Evolutionary conservation across 2,329 filamentous ascomycete genomes (phyloP).

Genomic region (Penicillium sp.): DNA sequence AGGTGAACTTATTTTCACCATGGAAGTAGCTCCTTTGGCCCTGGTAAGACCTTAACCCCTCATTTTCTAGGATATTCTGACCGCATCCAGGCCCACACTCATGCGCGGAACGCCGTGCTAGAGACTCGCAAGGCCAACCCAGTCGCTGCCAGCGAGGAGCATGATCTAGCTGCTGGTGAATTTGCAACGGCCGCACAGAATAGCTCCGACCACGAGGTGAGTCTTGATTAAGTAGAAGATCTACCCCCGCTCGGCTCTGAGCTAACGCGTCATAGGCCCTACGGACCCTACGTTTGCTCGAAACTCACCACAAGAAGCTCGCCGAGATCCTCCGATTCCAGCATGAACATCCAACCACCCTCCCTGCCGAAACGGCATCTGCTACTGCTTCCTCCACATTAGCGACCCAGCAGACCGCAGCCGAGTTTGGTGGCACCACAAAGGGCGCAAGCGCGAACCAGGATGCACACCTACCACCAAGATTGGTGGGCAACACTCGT

Average conservation of each 20-base stretch:
- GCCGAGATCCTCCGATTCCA: conserved; percentile 77
- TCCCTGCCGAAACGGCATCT: conserved; percentile 15
- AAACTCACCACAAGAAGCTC: conserved; percentile 81
- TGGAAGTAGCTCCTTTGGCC: conserved; percentile 70
- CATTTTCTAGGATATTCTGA: conserved; percentile 7
- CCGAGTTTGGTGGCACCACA: conserved; percentile 21
- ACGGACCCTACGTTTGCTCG: conserved; percentile 78
- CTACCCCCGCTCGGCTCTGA: background rate
- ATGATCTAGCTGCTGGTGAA: conserved; percentile 82
- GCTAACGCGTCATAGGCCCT: conserved; percentile 55
- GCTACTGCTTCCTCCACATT: conserved; percentile 10
- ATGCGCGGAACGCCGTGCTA: conserved; percentile 78
- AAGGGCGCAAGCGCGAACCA: conserved; percentile 28
- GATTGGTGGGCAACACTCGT: conserved; percentile 42
- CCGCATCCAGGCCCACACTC: conserved; percentile 70
- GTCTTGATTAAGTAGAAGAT: conserved; percentile 2
- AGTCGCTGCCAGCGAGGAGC: conserved; percentile 80
- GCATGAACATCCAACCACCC: conserved; percentile 50
- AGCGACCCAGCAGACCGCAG: conserved; percentile 17
- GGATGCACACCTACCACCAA: conserved; percentile 42
- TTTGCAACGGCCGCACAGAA: conserved; percentile 78
- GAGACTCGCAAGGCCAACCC: conserved; percentile 69
- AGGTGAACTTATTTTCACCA: conserved; percentile 34
- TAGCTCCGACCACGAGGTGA: conserved; percentile 63
- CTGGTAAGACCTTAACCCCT: conserved; percentile 48